Evolutionary conservation across 2,329 filamentous ascomycete species (phyloP).

Genomic region (Cercospora zeina): DNA sequence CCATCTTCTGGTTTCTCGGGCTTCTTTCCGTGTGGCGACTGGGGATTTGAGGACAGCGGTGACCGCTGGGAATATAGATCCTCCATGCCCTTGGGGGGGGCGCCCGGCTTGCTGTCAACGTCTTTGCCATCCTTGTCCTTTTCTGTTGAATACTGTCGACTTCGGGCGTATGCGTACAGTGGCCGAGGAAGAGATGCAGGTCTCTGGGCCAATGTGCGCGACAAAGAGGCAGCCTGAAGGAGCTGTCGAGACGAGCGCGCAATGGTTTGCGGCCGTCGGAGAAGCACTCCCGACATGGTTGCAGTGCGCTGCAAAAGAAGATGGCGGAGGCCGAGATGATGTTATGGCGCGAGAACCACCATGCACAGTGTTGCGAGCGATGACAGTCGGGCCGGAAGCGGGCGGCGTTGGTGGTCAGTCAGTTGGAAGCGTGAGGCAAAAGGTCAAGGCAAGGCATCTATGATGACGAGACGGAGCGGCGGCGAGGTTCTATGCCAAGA

Average conservation of each 20-base stretch:
- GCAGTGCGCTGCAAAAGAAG: neutral
- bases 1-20: slow-evolving; percentile 44
- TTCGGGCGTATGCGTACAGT: slow-evolving; percentile 47
- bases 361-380: neutral
- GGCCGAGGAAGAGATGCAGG: slow-evolving; percentile 47
- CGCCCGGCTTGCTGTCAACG: slow-evolving; percentile 35
- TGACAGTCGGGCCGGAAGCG: neutral
- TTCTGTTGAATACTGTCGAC: slow-evolving; percentile 48
- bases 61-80: slow-evolving; percentile 49
- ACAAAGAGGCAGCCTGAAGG: slow-evolving; percentile 38
- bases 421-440: neutral
- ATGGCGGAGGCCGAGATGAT: neutral
- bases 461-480: slow-evolving; percentile 7
- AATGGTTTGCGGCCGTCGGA: slow-evolving; percentile 41
- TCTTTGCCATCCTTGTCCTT: slow-evolving; percentile 40
- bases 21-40: slow-evolving; percentile 39
- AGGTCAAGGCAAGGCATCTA: slow-evolving; percentile 4
- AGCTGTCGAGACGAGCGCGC: slow-evolving; percentile 40
- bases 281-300: slow-evolving; percentile 39
- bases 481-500: neutral
- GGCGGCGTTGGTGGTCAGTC: neutral
- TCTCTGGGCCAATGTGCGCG: slow-evolving; percentile 40
- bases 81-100: slow-evolving; percentile 48
- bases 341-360: neutral
- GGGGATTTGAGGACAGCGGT: slow-evolving; percentile 41